phyloP scores from a whole-genome alignment of 2,329 filamentous ascomycete genomes.

The Fusarium piperis region DNA sequence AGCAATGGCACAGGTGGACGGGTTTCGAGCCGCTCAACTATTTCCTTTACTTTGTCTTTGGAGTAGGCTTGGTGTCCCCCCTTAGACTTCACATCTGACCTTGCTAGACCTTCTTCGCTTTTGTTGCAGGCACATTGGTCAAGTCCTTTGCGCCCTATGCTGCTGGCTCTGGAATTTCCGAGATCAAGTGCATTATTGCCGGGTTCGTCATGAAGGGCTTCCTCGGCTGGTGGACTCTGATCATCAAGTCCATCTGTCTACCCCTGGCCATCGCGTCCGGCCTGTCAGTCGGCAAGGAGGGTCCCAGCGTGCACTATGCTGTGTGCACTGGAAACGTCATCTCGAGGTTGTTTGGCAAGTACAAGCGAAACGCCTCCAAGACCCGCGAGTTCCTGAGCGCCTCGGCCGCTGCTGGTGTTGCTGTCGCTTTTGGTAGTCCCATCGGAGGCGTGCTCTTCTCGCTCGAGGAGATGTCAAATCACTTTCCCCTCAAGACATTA shows the following conservation, averaged over 20 bases:
- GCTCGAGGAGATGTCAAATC: slow-evolving; percentile 95
- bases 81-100: slow-evolving; percentile 10
- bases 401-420: slow-evolving; percentile 93
- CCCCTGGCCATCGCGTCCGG: slow-evolving; percentile 94
- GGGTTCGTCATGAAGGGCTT: slow-evolving; percentile 99
- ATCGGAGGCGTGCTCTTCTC: slow-evolving; percentile 98
- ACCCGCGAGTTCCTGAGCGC: slow-evolving; percentile 95
- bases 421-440: slow-evolving; percentile 95
- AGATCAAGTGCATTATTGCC: slow-evolving; percentile 99
- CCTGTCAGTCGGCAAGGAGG: slow-evolving; percentile 95
- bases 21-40: slow-evolving; percentile 83
- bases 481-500: slow-evolving; percentile 96
- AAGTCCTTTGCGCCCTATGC: slow-evolving; percentile 95
- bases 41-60: slow-evolving; percentile 86
- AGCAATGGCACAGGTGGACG: slow-evolving; percentile 91
- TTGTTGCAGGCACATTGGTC: slow-evolving; percentile 83
- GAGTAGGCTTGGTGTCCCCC: slow-evolving; percentile 59
- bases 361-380: slow-evolving; percentile 89
- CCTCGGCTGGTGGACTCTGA: slow-evolving; percentile 86
- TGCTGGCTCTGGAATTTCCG: slow-evolving; percentile 94
- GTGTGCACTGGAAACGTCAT: slow-evolving; percentile 98
- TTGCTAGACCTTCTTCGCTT: slow-evolving; percentile 77
- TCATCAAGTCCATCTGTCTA: slow-evolving; percentile 93
- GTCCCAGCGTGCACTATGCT: slow-evolving; percentile 98
- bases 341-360: slow-evolving; percentile 91